These are phyloP conservation scores for Biscogniauxia mediterranea DNA, from an alignment of 2,329 filamentous ascomycete species.

Conservation along the genomic window DNA sequence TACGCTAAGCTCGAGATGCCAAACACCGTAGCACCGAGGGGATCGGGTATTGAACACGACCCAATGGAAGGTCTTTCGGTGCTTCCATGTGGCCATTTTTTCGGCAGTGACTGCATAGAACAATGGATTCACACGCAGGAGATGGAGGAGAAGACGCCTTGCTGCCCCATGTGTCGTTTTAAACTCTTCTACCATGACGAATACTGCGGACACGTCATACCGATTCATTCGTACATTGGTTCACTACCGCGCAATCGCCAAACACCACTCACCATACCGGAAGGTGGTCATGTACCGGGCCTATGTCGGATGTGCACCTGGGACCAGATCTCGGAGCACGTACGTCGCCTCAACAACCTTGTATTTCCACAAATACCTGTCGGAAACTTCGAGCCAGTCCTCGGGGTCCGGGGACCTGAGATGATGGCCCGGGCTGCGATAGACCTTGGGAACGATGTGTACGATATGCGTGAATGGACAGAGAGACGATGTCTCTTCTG, in stretches of 20 bases:
- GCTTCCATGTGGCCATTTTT: constrained; percentile 24
- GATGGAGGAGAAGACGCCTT: fast-evolving
- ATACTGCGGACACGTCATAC: constrained; percentile 13
- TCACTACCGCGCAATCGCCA: not conserved
- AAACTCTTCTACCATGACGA: constrained; percentile 3
- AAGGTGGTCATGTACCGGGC: constrained; percentile 8
- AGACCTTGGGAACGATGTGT: not conserved
- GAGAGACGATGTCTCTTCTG: not conserved
- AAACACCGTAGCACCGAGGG: not conserved
- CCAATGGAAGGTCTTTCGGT: constrained; percentile 10
- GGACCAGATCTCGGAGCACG: not conserved
- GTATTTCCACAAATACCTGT: not conserved
- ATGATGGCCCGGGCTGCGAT: not conserved
- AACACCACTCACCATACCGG: constrained; percentile 15
- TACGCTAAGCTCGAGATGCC: constrained; percentile 12
- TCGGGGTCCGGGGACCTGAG: not conserved
- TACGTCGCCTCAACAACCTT: not conserved
- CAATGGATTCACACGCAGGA: constrained; percentile 3
- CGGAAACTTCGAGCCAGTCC: not conserved
- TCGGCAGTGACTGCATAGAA: constrained; percentile 12
- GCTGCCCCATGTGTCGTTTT: constrained; percentile 22
- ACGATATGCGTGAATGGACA: not conserved
- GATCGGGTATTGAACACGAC: not conserved
- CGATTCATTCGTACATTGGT: constrained; percentile 4
- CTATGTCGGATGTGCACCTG: constrained; percentile 6